These are phyloP conservation scores for Yarrowia phangngaensis DNA, from an alignment of 805 yeast species.

Conservation along the genomic window DNA sequence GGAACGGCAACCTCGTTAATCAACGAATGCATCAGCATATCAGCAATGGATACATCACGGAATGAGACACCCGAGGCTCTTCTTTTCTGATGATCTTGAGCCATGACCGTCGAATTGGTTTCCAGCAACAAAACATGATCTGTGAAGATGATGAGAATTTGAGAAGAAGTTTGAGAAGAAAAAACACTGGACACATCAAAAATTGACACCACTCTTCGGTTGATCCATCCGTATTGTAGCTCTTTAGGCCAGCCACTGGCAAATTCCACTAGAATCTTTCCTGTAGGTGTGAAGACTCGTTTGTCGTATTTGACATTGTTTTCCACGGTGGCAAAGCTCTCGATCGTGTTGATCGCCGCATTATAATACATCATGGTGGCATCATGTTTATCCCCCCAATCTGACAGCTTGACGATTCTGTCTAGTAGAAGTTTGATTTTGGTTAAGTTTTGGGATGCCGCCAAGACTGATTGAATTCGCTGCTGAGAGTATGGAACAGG, in stretches of 20 bases:
- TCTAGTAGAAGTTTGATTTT: conserved; percentile 65
- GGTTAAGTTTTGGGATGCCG: conserved; percentile 67
- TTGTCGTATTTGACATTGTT: conserved; percentile 49
- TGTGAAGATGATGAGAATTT: conserved; percentile 52
- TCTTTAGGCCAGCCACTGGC: conserved; percentile 86
- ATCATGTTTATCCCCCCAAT: conserved; percentile 36
- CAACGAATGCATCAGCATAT: conserved; percentile 83
- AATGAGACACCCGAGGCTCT: conserved; percentile 32
- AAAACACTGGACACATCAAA: conserved; percentile 47
- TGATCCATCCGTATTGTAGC: conserved; percentile 83
- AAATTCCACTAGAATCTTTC: conserved; percentile 77
- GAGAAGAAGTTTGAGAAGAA: conserved; percentile 34
- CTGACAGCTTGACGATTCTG: conserved; percentile 53
- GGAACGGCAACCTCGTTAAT: conserved; percentile 77
- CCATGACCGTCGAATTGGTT: not conserved
- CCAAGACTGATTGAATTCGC: conserved; percentile 57
- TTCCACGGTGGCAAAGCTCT: conserved; percentile 69
- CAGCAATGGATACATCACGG: conserved; percentile 61
- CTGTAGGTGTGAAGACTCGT: conserved; percentile 85
- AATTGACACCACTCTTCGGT: conserved; percentile 79
- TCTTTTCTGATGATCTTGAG: not conserved
- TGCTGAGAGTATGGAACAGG: conserved; percentile 44
- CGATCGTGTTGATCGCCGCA: conserved; percentile 61
- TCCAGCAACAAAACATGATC: conserved; percentile 47
- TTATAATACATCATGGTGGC: conserved; percentile 43